These are phyloP conservation scores for Plectosphaerella plurivora DNA, from an alignment of 2,329 filamentous ascomycete species.

Conservation along the genomic window DNA sequence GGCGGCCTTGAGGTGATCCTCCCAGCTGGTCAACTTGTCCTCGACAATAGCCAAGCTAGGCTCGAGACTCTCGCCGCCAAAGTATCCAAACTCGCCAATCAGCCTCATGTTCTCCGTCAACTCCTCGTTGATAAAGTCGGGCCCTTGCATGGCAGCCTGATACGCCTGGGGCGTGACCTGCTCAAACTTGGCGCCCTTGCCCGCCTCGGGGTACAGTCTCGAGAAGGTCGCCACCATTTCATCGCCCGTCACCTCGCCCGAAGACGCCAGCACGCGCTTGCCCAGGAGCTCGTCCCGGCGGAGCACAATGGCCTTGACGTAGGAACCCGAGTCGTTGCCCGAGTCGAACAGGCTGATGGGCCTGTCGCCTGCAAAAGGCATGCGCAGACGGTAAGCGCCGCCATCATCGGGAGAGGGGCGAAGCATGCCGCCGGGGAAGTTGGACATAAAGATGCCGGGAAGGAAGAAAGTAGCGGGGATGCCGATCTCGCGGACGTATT, in stretches of 20 bases:
- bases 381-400: conserved; percentile 24
- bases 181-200: conserved; percentile 23
- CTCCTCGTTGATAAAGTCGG: conserved; percentile 25
- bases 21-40: conserved; percentile 31
- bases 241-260: conserved; percentile 28
- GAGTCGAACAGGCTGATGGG: conserved; percentile 29
- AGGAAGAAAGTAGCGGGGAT: conserved; percentile 46
- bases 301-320: conserved; percentile 22
- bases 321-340: conserved; percentile 35
- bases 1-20: conserved; percentile 27
- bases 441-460: conserved; percentile 51
- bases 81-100: conserved; percentile 36
- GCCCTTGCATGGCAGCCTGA: neutral
- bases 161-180: conserved; percentile 25
- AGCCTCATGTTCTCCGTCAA: conserved; percentile 37
- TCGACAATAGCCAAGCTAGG: conserved; percentile 26
- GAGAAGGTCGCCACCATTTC: conserved; percentile 22
- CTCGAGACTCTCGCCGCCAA: conserved; percentile 25
- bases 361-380: conserved; percentile 22
- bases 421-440: conserved; percentile 29
- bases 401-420: conserved; percentile 20
- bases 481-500: conserved; percentile 43
- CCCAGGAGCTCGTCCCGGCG: conserved; percentile 18
- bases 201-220: conserved; percentile 26
- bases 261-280: conserved; percentile 29